These are phyloP conservation scores for Cornus controversa DNA, from an alignment of 148 eudicot species.

Conservation along the genomic window DNA sequence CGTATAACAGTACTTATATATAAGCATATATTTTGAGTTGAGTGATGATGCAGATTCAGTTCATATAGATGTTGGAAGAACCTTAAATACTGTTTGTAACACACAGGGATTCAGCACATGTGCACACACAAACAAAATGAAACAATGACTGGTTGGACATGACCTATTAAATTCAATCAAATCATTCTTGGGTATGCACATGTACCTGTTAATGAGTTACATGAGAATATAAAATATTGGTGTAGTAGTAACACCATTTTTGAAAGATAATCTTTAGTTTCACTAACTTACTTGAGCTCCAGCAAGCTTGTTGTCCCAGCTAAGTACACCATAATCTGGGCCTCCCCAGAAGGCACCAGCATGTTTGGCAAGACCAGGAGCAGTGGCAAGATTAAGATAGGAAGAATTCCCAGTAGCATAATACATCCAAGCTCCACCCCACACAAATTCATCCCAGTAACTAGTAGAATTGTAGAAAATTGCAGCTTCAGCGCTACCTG, in stretches of 20 bases:
- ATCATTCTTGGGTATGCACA: neutral
- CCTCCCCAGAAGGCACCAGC: slow-evolving; percentile 96
- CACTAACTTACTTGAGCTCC: slow-evolving; percentile 80
- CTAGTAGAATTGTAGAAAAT: slow-evolving; percentile 74
- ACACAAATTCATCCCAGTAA: slow-evolving; percentile 87
- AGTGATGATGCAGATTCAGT: neutral
- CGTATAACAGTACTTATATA: neutral
- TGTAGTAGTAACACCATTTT: neutral
- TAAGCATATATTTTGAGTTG: neutral
- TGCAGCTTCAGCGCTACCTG: slow-evolving; percentile 47
- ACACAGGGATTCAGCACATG: neutral
- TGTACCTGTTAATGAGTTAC: neutral
- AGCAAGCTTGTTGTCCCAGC: slow-evolving; percentile 94
- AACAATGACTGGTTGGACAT: neutral
- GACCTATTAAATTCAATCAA: neutral
- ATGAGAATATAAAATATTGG: neutral
- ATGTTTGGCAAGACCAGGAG: slow-evolving; percentile 62
- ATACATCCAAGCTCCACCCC: slow-evolving; percentile 90
- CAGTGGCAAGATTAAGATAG: slow-evolving; percentile 73
- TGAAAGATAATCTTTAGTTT: neutral
- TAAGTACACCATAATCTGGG: slow-evolving; percentile 79
- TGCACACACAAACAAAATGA: too few species aligned
- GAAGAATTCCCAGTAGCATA: slow-evolving; percentile 85
- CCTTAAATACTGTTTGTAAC: neutral
- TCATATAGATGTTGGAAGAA: neutral